Percentiles rank a stretch among this genome's conserved stretches.
These are phyloP conservation scores for Aspergillus mulundensis DNA, from an alignment of 495 filamentous ascomycete species.

Conservation along the genomic window DNA sequence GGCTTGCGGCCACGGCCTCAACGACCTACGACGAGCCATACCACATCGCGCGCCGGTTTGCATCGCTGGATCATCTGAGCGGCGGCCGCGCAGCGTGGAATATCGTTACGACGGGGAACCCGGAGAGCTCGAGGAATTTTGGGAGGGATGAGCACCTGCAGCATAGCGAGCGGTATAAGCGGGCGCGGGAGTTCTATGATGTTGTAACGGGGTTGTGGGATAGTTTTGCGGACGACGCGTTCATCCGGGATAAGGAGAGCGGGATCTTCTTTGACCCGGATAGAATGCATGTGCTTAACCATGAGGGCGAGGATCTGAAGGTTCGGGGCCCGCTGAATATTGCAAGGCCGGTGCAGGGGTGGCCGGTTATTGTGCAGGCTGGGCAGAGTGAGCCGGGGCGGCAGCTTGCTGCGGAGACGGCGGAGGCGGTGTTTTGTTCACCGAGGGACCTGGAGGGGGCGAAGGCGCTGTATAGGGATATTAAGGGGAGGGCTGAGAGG, in stretches of 20 bases:
- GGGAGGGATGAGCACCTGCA: conserved; percentile 34
- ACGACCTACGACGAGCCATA: conserved; percentile 63
- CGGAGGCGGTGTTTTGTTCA: conserved; percentile 50
- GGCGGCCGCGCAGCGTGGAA: conserved; percentile 49
- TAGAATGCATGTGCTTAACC: conserved; percentile 46
- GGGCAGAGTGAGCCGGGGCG: conserved; percentile 51
- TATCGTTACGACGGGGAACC: conserved; percentile 38
- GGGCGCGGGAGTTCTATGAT: conserved; percentile 37
- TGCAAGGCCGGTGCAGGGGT: conserved; percentile 49
- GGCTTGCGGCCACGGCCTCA: conserved; percentile 52
- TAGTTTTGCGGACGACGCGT: conserved; percentile 53
- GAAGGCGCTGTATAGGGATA: conserved; percentile 50
- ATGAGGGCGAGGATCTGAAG: conserved; percentile 46
- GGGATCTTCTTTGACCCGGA: conserved; percentile 47
- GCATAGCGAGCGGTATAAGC: conserved; percentile 36
- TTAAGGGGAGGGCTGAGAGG: conserved; percentile 42
- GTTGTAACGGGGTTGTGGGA: conserved; percentile 46
- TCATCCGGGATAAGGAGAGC: conserved; percentile 42
- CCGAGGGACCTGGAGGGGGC: conserved; percentile 38
- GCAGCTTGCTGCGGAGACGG: conserved; percentile 52
- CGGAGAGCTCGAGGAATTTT: conserved; percentile 36
- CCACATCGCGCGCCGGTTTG: conserved; percentile 57
- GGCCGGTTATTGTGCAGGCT: conserved; percentile 55
- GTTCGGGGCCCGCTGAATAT: conserved; percentile 50
- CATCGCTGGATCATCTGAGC: conserved; percentile 59